Base-by-base conservation (phyloP, 1,284 basidiomycete genomes). In the Jaminaea rosea region DNA sequence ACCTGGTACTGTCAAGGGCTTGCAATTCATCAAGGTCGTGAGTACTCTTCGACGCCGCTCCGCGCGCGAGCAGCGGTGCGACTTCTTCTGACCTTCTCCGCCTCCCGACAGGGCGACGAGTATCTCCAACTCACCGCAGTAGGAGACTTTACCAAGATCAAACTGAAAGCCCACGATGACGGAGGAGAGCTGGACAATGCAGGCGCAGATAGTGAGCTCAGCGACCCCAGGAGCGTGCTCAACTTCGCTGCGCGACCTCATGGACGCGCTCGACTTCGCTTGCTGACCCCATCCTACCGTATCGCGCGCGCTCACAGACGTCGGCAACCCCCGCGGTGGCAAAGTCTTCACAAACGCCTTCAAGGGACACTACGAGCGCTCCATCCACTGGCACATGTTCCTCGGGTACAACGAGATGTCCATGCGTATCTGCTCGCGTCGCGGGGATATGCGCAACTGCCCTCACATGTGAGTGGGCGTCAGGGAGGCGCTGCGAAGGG, bases 1-100 rank as follows among this genome's bases (percentile, higher is more conserved):
- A n/a, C 79, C 82, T 52, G 86, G 84, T 17, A 77, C 85, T 11
- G 81, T 89, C 67, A 78, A 76, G 15, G 82, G 83, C 49, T 86
- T 82, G 15, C 85, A 86, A 69, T 83, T 82, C 59, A 76, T 82
- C 53, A 77, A 81, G 68, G 65, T 69, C 4, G 80, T 63, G 26
- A 81, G n/a, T n/a, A n/a, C n/a, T n/a, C n/a, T n/a, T n/a, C n/a
- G n/a, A n/a, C n/a, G n/a, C n/a, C n/a, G n/a, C n/a, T n/a, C n/a
- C n/a, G n/a, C n/a, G n/a, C n/a, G n/a, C n/a, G n/a, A n/a, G n/a
- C n/a, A n/a, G n/a, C n/a, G n/a, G n/a, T n/a, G n/a, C n/a, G n/a
- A n/a, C n/a, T n/a, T n/a, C n/a, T n/a, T n/a, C n/a, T n/a, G n/a
- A n/a, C n/a, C n/a, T n/a, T n/a, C n/a, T n/a, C n/a, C n/a, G n/a